Conservation (phyloP, 495 filamentous ascomycete genomes). For the Penicillium silybi region DNA sequence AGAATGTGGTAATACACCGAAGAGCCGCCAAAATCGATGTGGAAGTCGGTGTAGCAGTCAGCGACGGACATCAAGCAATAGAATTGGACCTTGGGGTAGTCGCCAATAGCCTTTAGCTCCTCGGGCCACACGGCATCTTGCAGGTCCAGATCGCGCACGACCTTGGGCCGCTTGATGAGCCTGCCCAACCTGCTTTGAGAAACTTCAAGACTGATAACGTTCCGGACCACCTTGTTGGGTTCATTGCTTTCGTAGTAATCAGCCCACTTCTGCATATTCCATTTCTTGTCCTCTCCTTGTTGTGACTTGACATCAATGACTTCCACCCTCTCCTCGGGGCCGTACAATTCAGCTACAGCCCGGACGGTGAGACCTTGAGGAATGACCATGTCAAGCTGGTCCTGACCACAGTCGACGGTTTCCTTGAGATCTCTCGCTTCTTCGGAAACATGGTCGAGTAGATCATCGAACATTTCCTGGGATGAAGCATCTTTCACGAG, state of each 20-base stretch:
- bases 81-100: conserved; percentile 63
- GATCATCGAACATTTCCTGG: conserved; percentile 47
- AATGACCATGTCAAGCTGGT: conserved; percentile 71
- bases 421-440: conserved; percentile 39
- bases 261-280: conserved; percentile 70
- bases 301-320: conserved; percentile 78
- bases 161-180: conserved; percentile 63
- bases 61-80: conserved; percentile 78
- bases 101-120: conserved; percentile 53
- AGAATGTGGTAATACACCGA: conserved; percentile 77
- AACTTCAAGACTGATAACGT: conserved; percentile 75
- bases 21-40: conserved; percentile 77
- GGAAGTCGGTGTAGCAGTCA: conserved; percentile 76
- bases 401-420: conserved; percentile 57
- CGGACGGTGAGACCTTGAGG: conserved; percentile 64
- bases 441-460: conserved; percentile 37
- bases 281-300: conserved; percentile 62
- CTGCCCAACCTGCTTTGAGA: conserved; percentile 63
- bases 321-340: conserved; percentile 60
- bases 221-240: conserved; percentile 58
- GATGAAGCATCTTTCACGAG: conserved; percentile 35
- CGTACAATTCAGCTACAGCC: conserved; percentile 62
- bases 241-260: conserved; percentile 70
- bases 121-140: conserved; percentile 70
- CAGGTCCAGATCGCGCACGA: conserved; percentile 68